Evolutionary conservation across 768 basidiomycete species (phyloP).

Genomic region (Boletus subcaerulescens): DNA sequence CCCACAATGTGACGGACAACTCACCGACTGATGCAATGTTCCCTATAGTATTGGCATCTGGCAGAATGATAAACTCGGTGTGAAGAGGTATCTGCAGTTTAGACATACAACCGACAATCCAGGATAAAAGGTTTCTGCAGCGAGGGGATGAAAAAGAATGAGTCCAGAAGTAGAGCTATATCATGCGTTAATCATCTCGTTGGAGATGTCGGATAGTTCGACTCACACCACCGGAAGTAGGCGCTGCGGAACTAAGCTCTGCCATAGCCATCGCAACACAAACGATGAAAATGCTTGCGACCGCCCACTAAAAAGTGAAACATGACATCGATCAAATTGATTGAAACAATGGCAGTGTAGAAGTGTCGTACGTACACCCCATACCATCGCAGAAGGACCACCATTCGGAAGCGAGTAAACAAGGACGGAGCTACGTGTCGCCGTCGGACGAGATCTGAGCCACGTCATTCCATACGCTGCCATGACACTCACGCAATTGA

Average conservation of each 20-base stretch:
- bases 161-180: slow-evolving; percentile 67
- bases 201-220: not conserved
- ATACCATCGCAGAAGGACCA: slow-evolving; percentile 44
- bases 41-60: slow-evolving; percentile 54
- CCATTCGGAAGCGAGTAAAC: slow-evolving; percentile 49
- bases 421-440: slow-evolving; percentile 37
- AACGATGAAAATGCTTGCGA: slow-evolving; percentile 37
- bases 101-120: slow-evolving; percentile 65
- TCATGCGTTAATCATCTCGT: not conserved
- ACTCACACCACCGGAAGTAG: slow-evolving; percentile 40
- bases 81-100: not conserved
- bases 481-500: slow-evolving; percentile 49
- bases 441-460: not conserved
- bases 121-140: slow-evolving; percentile 60
- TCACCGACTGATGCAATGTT: slow-evolving; percentile 40
- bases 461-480: not conserved
- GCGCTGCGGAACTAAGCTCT: slow-evolving; percentile 39
- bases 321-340: too few species aligned
- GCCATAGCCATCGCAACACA: slow-evolving; percentile 41
- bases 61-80: not conserved
- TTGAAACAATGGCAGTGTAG: too few species aligned
- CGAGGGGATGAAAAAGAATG: slow-evolving; percentile 53
- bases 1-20: not conserved
- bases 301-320: slow-evolving; percentile 34
- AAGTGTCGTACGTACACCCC: slow-evolving; percentile 33